Base-by-base conservation (phyloP, 2,329 filamentous ascomycete genomes). In the Fusarium nanum region DNA sequence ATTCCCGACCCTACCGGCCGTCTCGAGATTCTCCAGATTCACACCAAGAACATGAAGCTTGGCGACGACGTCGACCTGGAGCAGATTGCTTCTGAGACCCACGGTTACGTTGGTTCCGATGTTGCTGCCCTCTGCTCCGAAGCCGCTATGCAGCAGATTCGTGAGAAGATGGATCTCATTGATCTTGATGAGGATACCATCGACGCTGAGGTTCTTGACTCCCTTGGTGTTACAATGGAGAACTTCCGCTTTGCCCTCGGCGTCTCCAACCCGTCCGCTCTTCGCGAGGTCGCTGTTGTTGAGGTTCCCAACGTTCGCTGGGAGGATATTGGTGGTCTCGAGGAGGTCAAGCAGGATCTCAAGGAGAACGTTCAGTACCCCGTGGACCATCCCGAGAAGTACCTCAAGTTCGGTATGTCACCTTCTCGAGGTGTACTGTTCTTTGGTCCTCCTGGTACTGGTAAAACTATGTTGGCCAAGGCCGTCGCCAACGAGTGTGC, bases 31-130 rank as follows among this genome's bases (percentile, higher is more conserved):
- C 91, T 99, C 67, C 93, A 97, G 83, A 99, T 99, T 75, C 96
- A 99, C 88, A 99, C 96, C 83, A 99, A 99, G 92, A 99, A 99
- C 89, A 99, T 99, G 96, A 99, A 99, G 88, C 89, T 99, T 67
- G 94, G 84, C 64, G 96, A 98, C 62, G 96, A 98, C 76, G 96
- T 99, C 67, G 96, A 99, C 78, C 89, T 99, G 46, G 95, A 98
- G 86, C 91, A 94, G 78, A 98, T 99, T 78, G 96, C 96, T 57
- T 90, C 96, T 30, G 96, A 99, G 86, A 99, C 96, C 48, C 96
- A 99, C 86, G 96, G 96, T 85, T 99, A 98, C 77, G 96, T 99
- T 73, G 96, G 96, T 86, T 98, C 96, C 32, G 96, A 99, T 91
- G 87, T 99, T 81, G 96, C 96, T 64, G 97, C 96, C 30, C 93